Evolutionary conservation across 345 rosid species (phyloP).

Genomic region (Murraya koenigii): DNA sequence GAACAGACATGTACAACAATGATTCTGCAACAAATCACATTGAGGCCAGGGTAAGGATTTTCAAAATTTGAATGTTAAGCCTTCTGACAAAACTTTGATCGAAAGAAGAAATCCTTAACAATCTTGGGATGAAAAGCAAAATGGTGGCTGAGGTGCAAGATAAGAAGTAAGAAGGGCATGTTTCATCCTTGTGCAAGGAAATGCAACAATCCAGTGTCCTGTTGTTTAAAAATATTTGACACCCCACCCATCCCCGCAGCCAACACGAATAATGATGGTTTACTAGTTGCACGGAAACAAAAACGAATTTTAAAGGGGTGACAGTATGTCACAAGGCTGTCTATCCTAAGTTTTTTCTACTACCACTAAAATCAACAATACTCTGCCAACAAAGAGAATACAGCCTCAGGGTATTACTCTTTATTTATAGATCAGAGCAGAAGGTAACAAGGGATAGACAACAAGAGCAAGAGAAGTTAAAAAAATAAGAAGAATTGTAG

Average conservation of each 20-base stretch:
- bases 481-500: not conserved
- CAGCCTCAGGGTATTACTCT: not conserved
- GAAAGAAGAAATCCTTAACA: not conserved
- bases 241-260: not conserved
- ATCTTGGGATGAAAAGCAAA: not conserved
- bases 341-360: not conserved
- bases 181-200: not conserved
- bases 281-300: not conserved
- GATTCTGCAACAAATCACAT: slow-evolving; percentile 33
- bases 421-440: not conserved
- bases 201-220: not conserved
- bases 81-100: not conserved
- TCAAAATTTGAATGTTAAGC: not conserved
- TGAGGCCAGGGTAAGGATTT: slow-evolving; percentile 4
- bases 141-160: not conserved
- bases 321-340: not conserved
- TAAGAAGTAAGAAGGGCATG: not conserved
- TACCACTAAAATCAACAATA: not conserved
- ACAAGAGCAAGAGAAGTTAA: not conserved
- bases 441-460: not conserved
- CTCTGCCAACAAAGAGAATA: not conserved
- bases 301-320: not conserved
- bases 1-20: slow-evolving; percentile 38
- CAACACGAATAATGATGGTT: not conserved
- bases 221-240: no score